Conservation (phyloP, 2,329 filamentous ascomycete species). For the Monosporascus sp. region DNA sequence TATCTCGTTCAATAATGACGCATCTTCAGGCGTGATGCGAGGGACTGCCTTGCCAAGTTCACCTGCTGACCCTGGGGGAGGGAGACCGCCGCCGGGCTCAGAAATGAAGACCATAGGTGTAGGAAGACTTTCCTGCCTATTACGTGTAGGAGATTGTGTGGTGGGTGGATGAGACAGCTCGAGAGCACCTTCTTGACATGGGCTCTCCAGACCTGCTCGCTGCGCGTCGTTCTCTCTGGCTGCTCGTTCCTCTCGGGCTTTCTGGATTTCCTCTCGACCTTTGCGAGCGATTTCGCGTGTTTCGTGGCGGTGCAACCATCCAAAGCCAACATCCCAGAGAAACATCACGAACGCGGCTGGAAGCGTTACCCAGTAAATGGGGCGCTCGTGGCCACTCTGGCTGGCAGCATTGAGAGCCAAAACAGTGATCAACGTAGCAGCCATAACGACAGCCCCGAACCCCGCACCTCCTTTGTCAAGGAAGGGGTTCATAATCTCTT, state of each 20-base stretch:
- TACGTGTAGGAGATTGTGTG: background rate
- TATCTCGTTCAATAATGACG: background rate
- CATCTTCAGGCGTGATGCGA: background rate
- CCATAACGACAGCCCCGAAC: slow-evolving; percentile 63
- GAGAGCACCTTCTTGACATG: slow-evolving; percentile 2
- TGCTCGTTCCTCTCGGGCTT: slow-evolving; percentile 33
- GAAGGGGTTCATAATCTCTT: slow-evolving; percentile 73
- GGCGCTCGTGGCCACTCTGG: slow-evolving; percentile 42
- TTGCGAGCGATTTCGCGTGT: slow-evolving; percentile 57
- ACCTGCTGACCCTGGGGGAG: background rate
- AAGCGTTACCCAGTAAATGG: slow-evolving; percentile 64
- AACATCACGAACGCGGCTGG: slow-evolving; percentile 66
- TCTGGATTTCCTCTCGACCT: slow-evolving; percentile 45
- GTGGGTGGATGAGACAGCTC: background rate
- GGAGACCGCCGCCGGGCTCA: background rate
- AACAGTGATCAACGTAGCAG: slow-evolving; percentile 59
- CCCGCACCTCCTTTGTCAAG: slow-evolving; percentile 61
- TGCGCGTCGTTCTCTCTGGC: slow-evolving; percentile 24
- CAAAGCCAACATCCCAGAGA: slow-evolving; percentile 59
- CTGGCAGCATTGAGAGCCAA: slow-evolving; percentile 61
- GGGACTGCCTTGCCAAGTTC: background rate
- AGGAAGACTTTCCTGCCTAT: background rate
- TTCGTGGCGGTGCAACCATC: slow-evolving; percentile 58
- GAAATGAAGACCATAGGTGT: background rate
- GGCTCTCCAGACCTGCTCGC: slow-evolving; percentile 3